Evolutionary conservation across 495 filamentous ascomycete genomes (phyloP).

Genomic region (Terfezia boudieri): DNA sequence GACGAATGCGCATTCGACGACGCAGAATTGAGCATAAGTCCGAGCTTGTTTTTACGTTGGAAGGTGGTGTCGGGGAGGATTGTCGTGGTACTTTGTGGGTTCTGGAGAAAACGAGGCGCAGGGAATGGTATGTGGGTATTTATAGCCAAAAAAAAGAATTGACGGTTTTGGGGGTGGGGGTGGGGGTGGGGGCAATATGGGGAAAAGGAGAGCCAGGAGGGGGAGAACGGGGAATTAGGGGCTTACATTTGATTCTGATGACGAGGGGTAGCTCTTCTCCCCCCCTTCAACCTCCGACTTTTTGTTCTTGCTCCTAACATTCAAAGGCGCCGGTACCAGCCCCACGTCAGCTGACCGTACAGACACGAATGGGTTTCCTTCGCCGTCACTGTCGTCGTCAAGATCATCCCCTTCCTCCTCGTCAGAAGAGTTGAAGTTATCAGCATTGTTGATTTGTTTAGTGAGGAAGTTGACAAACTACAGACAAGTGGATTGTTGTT

Average conservation of each 20-base stretch:
- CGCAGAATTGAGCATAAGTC: background rate
- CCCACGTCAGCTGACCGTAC: background rate
- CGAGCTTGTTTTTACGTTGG: background rate
- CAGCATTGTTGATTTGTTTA: background rate
- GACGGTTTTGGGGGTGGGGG: background rate
- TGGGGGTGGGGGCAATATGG: background rate
- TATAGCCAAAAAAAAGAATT: background rate
- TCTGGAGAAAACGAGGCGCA: background rate
- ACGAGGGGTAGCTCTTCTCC: no score
- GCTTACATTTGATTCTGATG: no score
- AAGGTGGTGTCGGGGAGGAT: background rate
- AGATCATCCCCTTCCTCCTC: background rate
- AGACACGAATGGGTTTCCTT: background rate
- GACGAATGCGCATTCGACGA: background rate
- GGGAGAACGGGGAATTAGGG: no score
- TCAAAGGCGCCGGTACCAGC: background rate
- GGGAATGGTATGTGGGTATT: background rate
- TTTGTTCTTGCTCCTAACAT: background rate
- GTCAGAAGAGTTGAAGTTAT: background rate
- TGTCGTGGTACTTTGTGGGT: no score
- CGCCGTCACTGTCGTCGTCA: background rate
- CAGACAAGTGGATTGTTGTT: background rate
- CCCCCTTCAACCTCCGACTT: background rate
- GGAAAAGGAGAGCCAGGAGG: background rate
- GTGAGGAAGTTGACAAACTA: background rate